These are phyloP conservation scores for Lecanicillium sp. DNA, from an alignment of 2,329 filamentous ascomycete genomes.

Conservation along the genomic window DNA sequence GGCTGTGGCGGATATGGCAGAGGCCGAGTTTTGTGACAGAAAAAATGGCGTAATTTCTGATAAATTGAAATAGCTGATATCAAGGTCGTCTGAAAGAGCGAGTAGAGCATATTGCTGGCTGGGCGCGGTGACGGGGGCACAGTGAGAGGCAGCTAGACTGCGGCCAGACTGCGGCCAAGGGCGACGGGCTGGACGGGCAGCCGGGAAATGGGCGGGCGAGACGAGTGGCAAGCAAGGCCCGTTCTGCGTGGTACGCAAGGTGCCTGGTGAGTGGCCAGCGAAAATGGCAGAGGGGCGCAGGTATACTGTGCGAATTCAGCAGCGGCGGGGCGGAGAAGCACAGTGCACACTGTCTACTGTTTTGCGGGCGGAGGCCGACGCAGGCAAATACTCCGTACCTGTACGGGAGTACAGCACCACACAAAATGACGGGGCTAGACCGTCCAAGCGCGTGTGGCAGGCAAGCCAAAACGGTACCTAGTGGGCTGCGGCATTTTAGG, in stretches of 20 bases:
- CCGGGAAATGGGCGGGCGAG: neutral
- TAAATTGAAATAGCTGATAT: too few relatives aligned
- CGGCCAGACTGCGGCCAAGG: neutral
- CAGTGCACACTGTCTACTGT: constrained; percentile 28
- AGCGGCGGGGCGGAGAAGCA: neutral
- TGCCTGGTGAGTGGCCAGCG: constrained; percentile 3
- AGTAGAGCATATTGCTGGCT: neutral
- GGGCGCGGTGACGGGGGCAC: neutral
- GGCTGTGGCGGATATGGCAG: too few relatives aligned
- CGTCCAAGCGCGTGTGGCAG: constrained; percentile 12
- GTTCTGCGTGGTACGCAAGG: constrained; percentile 6
- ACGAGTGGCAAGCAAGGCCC: neutral
- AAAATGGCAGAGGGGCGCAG: constrained; percentile 11
- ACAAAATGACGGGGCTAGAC: constrained; percentile 16
- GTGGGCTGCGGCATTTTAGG: constrained; percentile 12
- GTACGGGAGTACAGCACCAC: constrained; percentile 39
- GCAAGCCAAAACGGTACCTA: constrained; percentile 9
- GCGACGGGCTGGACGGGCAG: neutral
- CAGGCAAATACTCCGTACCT: constrained; percentile 29
- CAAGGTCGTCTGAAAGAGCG: neutral
- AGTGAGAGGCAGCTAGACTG: constrained; percentile 5
- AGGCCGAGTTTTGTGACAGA: too few relatives aligned
- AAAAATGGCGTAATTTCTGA: too few relatives aligned
- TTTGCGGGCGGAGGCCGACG: constrained; percentile 26
- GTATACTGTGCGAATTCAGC: constrained; percentile 31